Percentiles rank a stretch among this genome's conserved stretches.
Conservation (phyloP, 345 rosid genomes). For the Arabidopsis thaliana region TAIR10.1 NC_003071.7:3807501-3808000, state of each 20-base stretch:
- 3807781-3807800: background rate
- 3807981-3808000: no score
- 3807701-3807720: background rate
- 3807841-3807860: no score
- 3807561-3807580: background rate
- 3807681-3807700: background rate
- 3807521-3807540: background rate
- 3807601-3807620: background rate
- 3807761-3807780: background rate
- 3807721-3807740: background rate
- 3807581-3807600: background rate
- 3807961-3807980: no score
- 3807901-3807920: no score
- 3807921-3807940: no score
- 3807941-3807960: no score
- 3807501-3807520: background rate
- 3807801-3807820: background rate
- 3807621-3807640: background rate
- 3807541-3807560: background rate
- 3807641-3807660: background rate
- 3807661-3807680: background rate
- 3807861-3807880: no score
- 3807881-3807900: no score
- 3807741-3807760: background rate
- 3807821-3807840: no score